Conservation (phyloP, 805 yeast genomes). For the Wickerhamiella musiphila region DNA sequence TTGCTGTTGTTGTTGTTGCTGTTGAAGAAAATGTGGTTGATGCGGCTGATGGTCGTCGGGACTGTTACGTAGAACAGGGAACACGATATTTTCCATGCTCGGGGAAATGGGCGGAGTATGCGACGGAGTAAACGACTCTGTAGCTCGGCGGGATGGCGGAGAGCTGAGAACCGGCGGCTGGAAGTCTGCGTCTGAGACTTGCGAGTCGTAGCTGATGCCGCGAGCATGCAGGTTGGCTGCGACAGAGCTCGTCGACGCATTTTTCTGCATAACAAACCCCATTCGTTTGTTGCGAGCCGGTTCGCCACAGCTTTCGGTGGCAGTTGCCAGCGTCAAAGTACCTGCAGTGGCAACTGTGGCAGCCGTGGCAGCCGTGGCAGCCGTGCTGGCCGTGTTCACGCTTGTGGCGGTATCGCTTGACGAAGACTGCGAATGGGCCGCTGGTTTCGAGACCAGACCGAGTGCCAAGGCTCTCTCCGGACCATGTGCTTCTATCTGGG, state of each 20-base stretch:
- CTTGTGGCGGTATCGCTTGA: no score
- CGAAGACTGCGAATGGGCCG: not conserved
- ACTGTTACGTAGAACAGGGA: no score
- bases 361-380: not conserved
- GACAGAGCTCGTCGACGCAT: conserved; percentile 10
- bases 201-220: conserved; percentile 24
- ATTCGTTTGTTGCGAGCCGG: conserved; percentile 57
- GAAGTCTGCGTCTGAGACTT: no score
- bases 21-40: no score
- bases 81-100: no score
- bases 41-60: no score
- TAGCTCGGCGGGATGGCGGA: no score
- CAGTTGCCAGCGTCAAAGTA: conserved; percentile 16
- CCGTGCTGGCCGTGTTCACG: not conserved
- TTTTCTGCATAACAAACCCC: conserved; percentile 37
- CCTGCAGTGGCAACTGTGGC: not conserved
- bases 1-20: no score
- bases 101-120: no score
- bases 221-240: conserved; percentile 19
- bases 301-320: conserved; percentile 30
- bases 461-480: not conserved
- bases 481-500: not conserved
- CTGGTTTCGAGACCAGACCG: not conserved
- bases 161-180: no score
- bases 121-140: no score